Percentiles rank a stretch among this genome's conserved stretches.
Conservation (phyloP, 1,284 basidiomycete species). For the Amylostereum chailletii region DNA sequence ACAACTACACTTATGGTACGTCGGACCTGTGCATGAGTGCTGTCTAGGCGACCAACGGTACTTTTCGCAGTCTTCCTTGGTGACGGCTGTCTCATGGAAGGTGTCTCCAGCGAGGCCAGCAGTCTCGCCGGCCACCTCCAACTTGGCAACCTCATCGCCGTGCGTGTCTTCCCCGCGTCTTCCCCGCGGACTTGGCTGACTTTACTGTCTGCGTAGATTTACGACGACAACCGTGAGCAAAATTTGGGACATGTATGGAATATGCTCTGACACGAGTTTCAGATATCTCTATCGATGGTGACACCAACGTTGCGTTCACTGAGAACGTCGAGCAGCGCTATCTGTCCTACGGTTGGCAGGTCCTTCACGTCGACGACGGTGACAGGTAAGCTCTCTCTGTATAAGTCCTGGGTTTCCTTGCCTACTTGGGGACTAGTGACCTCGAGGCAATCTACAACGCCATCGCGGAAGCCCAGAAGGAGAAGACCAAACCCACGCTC, state of each 20-base stretch:
- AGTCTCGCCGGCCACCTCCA: constrained; percentile 91
- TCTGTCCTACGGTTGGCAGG: constrained; percentile 90
- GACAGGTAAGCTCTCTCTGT: constrained; percentile 51
- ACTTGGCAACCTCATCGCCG: constrained; percentile 87
- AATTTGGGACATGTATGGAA: constrained; percentile 1
- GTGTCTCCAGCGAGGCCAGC: constrained; percentile 85
- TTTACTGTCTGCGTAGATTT: constrained; percentile 42
- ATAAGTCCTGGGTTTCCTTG: neutral
- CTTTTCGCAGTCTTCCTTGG: constrained; percentile 68
- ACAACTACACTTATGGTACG: constrained; percentile 85
- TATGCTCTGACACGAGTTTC: constrained; percentile 4
- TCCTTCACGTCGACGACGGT: constrained; percentile 77
- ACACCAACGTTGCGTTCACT: constrained; percentile 89
- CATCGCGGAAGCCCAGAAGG: constrained; percentile 69
- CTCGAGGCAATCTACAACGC: constrained; percentile 74
- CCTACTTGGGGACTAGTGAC: constrained; percentile 40
- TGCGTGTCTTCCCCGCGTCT: constrained; percentile 28
- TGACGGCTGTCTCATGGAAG: constrained; percentile 96
- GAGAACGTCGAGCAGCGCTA: constrained; percentile 89
- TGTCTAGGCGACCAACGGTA: constrained; percentile 2
- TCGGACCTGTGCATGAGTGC: neutral
- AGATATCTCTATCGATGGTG: constrained; percentile 96
- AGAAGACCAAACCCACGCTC: constrained; percentile 79
- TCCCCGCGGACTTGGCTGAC: constrained; percentile 5
- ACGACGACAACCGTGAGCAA: constrained; percentile 79